phyloP scores from a whole-genome alignment of 2,329 filamentous ascomycete genomes.

The Scleromitrula shiraiana region DNA sequence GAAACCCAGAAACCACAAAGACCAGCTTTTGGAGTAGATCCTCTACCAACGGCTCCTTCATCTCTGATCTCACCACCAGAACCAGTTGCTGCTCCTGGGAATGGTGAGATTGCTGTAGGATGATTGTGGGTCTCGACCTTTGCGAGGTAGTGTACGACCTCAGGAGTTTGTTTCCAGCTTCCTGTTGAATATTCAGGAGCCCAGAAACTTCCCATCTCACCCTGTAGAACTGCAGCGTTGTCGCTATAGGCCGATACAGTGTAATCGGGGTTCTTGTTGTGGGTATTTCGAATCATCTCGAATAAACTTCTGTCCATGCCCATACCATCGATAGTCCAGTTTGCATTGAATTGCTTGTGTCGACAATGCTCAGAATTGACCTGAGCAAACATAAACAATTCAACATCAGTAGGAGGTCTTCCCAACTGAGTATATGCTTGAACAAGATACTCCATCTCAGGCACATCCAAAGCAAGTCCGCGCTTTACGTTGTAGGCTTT shows the following conservation, averaged over 20 bases:
- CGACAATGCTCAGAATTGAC: slow-evolving; percentile 91
- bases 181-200: slow-evolving; percentile 79
- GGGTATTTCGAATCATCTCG: slow-evolving; percentile 93
- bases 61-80: slow-evolving; percentile 94
- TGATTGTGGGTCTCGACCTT: slow-evolving; percentile 99
- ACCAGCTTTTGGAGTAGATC: slow-evolving; percentile 87
- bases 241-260: slow-evolving; percentile 97
- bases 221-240: slow-evolving; percentile 87
- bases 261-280: slow-evolving; percentile 69
- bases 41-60: slow-evolving; percentile 87
- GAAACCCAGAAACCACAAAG: slow-evolving; percentile 92
- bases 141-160: slow-evolving; percentile 76
- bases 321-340: slow-evolving; percentile 88
- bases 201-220: slow-evolving; percentile 69
- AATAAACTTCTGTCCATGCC: slow-evolving; percentile 77
- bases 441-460: slow-evolving; percentile 92
- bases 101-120: slow-evolving; percentile 90
- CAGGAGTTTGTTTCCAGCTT: slow-evolving; percentile 80
- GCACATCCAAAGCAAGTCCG: slow-evolving; percentile 78
- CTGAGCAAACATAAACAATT: slow-evolving; percentile 99
- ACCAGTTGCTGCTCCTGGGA: slow-evolving; percentile 86
- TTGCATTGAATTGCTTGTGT: slow-evolving; percentile 89
- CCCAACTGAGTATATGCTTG: slow-evolving; percentile 62
- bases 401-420: slow-evolving; percentile 67
- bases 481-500: slow-evolving; percentile 76